These are phyloP conservation scores for Podospora tetraspora DNA, from an alignment of 495 filamentous ascomycete genomes.

Conservation along the genomic window DNA sequence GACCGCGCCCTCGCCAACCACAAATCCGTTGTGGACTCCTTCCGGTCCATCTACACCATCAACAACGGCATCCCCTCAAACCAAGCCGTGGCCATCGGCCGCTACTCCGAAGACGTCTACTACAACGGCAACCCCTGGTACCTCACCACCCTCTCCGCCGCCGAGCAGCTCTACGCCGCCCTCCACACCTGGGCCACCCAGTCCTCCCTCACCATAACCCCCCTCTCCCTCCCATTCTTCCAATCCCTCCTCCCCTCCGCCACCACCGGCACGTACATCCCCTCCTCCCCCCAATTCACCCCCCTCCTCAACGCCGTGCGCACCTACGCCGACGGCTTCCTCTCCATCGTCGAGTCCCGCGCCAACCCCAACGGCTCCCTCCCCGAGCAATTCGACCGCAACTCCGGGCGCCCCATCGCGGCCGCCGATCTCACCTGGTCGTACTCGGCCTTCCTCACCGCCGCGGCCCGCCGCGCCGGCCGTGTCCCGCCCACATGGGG, in stretches of 20 bases:
- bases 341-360: slow-evolving; percentile 49
- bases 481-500: slow-evolving; percentile 52
- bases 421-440: slow-evolving; percentile 65
- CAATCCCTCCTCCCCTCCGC: slow-evolving; percentile 45
- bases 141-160: slow-evolving; percentile 57
- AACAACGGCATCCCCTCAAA: slow-evolving; percentile 48
- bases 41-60: slow-evolving; percentile 55
- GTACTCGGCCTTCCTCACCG: slow-evolving; percentile 59
- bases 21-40: slow-evolving; percentile 58
- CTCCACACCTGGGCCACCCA: slow-evolving; percentile 54
- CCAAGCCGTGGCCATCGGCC: slow-evolving; percentile 56
- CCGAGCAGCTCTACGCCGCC: slow-evolving; percentile 62
- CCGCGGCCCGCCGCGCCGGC: slow-evolving; percentile 44
- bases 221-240: slow-evolving; percentile 55
- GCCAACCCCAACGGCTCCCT: slow-evolving; percentile 48
- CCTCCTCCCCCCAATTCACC: slow-evolving; percentile 43
- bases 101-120: slow-evolving; percentile 66
- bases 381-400: slow-evolving; percentile 56
- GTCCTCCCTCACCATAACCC: slow-evolving; percentile 49
- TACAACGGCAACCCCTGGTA: slow-evolving; percentile 66
- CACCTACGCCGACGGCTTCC: slow-evolving; percentile 61
- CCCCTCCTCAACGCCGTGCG: slow-evolving; percentile 49
- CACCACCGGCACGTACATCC: slow-evolving; percentile 47
- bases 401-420: slow-evolving; percentile 47
- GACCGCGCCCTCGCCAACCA: slow-evolving; percentile 59